Percentiles rank a stretch among this genome's conserved stretches.
Evolutionary conservation across 371 early-diverging fungal genomes (phyloP).

Genomic region (Mortierella sp.): DNA sequence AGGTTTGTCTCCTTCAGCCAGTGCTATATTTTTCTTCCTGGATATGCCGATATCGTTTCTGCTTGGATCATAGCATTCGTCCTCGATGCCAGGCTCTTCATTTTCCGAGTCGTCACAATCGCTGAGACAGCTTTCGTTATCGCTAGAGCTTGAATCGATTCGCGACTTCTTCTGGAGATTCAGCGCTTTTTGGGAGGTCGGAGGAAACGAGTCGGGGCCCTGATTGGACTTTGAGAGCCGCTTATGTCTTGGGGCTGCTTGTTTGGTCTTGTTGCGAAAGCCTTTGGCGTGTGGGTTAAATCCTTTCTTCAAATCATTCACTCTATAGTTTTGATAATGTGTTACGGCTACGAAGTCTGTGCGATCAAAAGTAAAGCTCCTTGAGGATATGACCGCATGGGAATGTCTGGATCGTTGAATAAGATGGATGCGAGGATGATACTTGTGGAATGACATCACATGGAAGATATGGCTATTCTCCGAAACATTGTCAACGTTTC

Average conservation of each 20-base stretch:
- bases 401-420: constrained; percentile 35
- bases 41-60: too few species aligned
- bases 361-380: constrained; percentile 50
- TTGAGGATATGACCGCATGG: constrained; percentile 6
- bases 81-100: not conserved
- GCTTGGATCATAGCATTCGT: not conserved
- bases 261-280: constrained; percentile 38
- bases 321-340: constrained; percentile 67
- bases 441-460: constrained; percentile 60
- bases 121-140: not conserved
- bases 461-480: constrained; percentile 39
- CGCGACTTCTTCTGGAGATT: not conserved
- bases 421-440: constrained; percentile 62
- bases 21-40: not conserved
- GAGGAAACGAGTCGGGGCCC: not conserved
- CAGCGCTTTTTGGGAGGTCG: not conserved
- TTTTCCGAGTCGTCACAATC: not conserved
- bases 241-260: not conserved
- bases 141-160: not conserved
- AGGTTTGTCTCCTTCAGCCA: not conserved
- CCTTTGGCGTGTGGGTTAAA: constrained; percentile 69
- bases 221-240: not conserved
- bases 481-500: not conserved
- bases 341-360: constrained; percentile 67
- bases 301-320: constrained; percentile 65